These are phyloP conservation scores for Candida peoriensis DNA, from an alignment of 805 yeast species.

Conservation along the genomic window DNA sequence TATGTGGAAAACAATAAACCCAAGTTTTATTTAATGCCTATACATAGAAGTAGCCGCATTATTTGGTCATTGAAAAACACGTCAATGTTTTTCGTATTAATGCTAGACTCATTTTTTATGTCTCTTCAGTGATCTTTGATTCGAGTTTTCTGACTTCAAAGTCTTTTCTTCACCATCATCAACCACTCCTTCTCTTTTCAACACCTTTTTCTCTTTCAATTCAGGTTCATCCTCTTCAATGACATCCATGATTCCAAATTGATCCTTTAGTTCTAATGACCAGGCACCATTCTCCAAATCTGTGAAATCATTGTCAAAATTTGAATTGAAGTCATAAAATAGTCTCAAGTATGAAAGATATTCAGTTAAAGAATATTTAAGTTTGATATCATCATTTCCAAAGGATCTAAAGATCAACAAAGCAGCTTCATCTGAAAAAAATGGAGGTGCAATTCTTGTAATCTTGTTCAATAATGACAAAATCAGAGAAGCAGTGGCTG, in stretches of 20 bases:
- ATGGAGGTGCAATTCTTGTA: conserved; percentile 21
- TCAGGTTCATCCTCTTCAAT: background rate
- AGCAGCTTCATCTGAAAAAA: conserved; percentile 24
- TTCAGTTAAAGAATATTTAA: conserved; percentile 19
- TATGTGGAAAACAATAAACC: no score
- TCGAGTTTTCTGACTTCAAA: no score
- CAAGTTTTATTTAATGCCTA: no score
- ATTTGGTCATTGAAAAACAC: no score
- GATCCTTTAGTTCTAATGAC: conserved; percentile 12
- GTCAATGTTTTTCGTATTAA: no score
- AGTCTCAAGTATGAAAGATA: conserved; percentile 13
- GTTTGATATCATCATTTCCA: conserved; percentile 9
- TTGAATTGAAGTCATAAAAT: conserved; percentile 10
- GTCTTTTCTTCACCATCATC: no score
- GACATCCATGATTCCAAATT: background rate
- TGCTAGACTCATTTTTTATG: no score
- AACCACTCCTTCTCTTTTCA: no score
- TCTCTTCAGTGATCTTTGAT: no score
- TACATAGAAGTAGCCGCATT: no score
- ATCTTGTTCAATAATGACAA: conserved; percentile 14
- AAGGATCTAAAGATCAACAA: conserved; percentile 9
- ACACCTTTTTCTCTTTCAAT: no score
- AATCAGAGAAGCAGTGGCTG: conserved; percentile 24
- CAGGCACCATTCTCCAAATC: conserved; percentile 21
- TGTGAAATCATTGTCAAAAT: conserved; percentile 11